Evolutionary conservation across 305 asterid species (phyloP), one percentile per base, ranked within the genome.

Genomic region (Fraxinus latifolia): DNA sequence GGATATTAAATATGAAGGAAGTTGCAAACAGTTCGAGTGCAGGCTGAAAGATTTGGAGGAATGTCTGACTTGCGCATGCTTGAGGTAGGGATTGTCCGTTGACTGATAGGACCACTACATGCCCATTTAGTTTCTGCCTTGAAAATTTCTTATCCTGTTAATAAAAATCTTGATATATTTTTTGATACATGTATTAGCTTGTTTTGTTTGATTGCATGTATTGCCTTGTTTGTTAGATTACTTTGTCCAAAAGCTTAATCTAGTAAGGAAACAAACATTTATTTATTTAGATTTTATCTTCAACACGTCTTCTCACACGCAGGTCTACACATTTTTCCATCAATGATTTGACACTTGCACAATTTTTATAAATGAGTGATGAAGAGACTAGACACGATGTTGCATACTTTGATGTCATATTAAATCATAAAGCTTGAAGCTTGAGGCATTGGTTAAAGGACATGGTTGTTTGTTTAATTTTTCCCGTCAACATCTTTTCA

Each of bases 51-150:
- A 78, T 73, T 75, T 80, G 36, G 81, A 86, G 91, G 87, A 88
- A 92, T 93, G 98, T 83, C 95, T 82, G 92, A 93, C 72, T 88
- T 84, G 90, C 82, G 87, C 81, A 67, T 86, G 83, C 87, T 84
- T 62, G 92, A 89, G 95, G 98, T 91, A 76, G 58, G 85, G 19
- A 33, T 47, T 36, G 44, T 17, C 19, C 37, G 68, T n/a, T 0
- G 29, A 36, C 2, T 39, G 36, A 7, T 34, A 1, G 7, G 74
- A 58, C 7, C 8, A 31, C 25, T 12, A 29, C 75, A 79, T 79
- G 79, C 78, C 32, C 27, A n/a, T 82, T 15, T 1, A 37, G 27
- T 37, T 74, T 44, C 7, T 74, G 32, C 27, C 11, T 3, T 36
- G 77, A 37, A 74, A 33, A 42, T 74, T 36, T 47, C 55, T 33